Evolutionary conservation across 768 basidiomycete species (phyloP).

Genomic region (Suillus americanus): DNA sequence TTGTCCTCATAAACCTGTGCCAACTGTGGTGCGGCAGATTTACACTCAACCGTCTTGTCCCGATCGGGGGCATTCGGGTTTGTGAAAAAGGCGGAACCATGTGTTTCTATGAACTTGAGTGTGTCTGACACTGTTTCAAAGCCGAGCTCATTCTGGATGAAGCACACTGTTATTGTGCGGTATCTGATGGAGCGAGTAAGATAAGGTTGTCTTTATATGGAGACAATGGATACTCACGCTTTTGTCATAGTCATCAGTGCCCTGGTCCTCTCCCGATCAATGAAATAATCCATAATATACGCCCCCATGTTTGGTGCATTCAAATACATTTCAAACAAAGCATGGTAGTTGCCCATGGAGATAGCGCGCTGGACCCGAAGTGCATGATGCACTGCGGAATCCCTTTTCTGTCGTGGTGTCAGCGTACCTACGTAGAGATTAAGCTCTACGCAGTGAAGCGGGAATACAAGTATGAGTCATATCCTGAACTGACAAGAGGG

Average conservation of each 20-base stretch:
- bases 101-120: conserved; percentile 67
- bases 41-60: conserved; percentile 74
- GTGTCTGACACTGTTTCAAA: conserved; percentile 70
- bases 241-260: conserved; percentile 90
- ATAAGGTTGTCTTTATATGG: conserved; percentile 3
- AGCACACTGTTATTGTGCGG: conserved; percentile 68
- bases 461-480: conserved; percentile 1
- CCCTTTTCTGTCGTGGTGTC: conserved; percentile 85
- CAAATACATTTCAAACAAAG: conserved; percentile 82
- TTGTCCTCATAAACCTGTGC: conserved; percentile 71
- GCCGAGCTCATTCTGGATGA: conserved; percentile 79
- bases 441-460: conserved; percentile 61
- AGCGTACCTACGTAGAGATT: conserved; percentile 98
- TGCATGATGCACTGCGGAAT: conserved; percentile 82
- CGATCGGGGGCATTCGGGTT: conserved; percentile 61
- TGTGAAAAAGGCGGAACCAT: conserved; percentile 66
- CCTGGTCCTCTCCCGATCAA: conserved; percentile 83
- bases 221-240: conserved; percentile 60
- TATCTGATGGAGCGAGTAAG: conserved; percentile 55
- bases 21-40: conserved; percentile 54
- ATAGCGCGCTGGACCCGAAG: conserved; percentile 85
- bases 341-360: conserved; percentile 92
- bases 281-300: conserved; percentile 99
- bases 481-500: conserved; percentile 2
- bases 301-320: conserved; percentile 94